phyloP scores from a whole-genome alignment of 2,329 filamentous ascomycete species.

The Cercospora zeina region DNA sequence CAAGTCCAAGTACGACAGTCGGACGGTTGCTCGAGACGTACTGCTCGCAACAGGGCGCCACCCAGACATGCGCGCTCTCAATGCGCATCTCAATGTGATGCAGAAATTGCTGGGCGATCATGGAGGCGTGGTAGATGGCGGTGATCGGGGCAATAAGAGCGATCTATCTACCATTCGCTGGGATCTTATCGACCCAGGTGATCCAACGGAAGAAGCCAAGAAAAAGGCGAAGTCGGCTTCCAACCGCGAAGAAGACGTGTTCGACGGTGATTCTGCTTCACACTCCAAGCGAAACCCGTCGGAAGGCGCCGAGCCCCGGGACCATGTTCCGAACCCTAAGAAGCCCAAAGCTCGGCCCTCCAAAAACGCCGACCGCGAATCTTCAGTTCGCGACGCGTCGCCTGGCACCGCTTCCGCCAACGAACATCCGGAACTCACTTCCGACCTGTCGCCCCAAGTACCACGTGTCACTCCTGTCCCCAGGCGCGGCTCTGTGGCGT shows the following conservation, averaged over 20 bases:
- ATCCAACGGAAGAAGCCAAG: slow-evolving; percentile 40
- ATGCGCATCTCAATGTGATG: slow-evolving; percentile 55
- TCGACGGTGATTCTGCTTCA: slow-evolving; percentile 34
- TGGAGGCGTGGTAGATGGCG: slow-evolving; percentile 42
- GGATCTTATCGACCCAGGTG: slow-evolving; percentile 62
- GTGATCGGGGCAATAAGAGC: slow-evolving; percentile 38
- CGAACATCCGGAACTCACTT: slow-evolving; percentile 13
- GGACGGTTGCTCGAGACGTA: slow-evolving; percentile 64
- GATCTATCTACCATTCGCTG: slow-evolving; percentile 62
- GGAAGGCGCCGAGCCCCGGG: background rate
- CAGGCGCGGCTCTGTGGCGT: slow-evolving; percentile 11
- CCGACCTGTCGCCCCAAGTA: slow-evolving; percentile 13
- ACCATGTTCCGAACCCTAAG: slow-evolving; percentile 9
- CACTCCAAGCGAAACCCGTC: slow-evolving; percentile 16
- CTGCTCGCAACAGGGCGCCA: slow-evolving; percentile 63
- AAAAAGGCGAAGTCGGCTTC: slow-evolving; percentile 21
- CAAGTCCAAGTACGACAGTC: slow-evolving; percentile 58
- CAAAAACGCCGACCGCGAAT: slow-evolving; percentile 15
- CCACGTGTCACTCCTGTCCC: slow-evolving; percentile 8
- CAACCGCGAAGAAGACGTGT: slow-evolving; percentile 14
- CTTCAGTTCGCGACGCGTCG: slow-evolving; percentile 20
- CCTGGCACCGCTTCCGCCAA: background rate
- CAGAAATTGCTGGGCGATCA: slow-evolving; percentile 45
- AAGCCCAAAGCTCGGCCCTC: slow-evolving; percentile 14
- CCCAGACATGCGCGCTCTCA: slow-evolving; percentile 59